phyloP scores from a whole-genome alignment of 306 rosid species.

The Rosa chinensis region DNA sequence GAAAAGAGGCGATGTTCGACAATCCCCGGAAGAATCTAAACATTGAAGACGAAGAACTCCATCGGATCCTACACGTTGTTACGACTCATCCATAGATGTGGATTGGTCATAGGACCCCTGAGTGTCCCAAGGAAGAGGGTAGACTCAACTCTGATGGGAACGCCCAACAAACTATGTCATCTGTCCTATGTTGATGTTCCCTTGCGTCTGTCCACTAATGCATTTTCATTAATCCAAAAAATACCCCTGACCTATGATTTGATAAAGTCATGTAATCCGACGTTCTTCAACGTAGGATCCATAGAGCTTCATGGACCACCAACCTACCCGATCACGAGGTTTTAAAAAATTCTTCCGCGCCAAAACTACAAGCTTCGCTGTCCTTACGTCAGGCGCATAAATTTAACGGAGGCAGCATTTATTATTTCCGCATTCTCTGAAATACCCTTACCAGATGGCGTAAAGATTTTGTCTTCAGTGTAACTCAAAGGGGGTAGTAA shows the following conservation, averaged over 20 bases:
- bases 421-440: slow-evolving; percentile 1
- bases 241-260: background rate
- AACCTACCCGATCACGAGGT: slow-evolving; percentile 2
- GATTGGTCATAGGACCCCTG: background rate
- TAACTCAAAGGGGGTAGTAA: background rate
- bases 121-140: background rate
- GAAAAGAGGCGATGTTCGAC: background rate
- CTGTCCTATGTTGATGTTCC: background rate
- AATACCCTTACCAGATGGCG: background rate
- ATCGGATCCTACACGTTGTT: background rate
- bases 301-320: slow-evolving; percentile 15
- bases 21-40: slow-evolving; percentile 1
- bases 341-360: slow-evolving; percentile 44
- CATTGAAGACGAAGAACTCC: background rate
- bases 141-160: slow-evolving; percentile 19
- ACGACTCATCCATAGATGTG: background rate
- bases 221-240: background rate
- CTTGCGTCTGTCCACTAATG: background rate
- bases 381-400: slow-evolving; percentile 13
- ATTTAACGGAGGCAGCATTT: slow-evolving; percentile 10
- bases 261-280: background rate
- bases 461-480: background rate
- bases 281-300: background rate
- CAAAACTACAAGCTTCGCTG: slow-evolving; percentile 19
- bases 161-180: slow-evolving; percentile 9